Evolutionary conservation across 192 early-diverging fungal genomes (phyloP), one percentile per base, ranked within the genome.

Genomic region (Pecoramyces ruminantium): DNA sequence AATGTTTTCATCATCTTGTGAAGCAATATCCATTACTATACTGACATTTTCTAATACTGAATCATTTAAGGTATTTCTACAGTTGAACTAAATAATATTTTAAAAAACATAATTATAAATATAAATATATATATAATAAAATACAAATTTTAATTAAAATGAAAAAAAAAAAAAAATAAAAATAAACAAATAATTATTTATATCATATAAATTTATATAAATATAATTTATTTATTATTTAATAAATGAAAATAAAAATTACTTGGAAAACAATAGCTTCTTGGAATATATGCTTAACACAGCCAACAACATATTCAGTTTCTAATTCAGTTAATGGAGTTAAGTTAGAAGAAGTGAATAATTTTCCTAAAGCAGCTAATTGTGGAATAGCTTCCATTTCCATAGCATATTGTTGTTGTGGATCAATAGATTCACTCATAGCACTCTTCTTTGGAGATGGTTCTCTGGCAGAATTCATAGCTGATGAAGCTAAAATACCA

Each of bases 11-110:
- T 90, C 92, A 11, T 92, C 88, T 82, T 93, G 92, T 18, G 86
- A 82, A 78, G 93, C 91, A 6, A 92, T 83, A 28, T 86, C 87
- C 94, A 98, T 96, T 4, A 90, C 87, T 78, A 98, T 92, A 77
- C 88, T 88, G 2, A 95, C 95, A 85, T 97, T 94, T 87, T 97
- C 98, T 80, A 98, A 86, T 42, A 97, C 85, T 40, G 91, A 93
- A 83, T 98, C 96, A 83, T 96, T 93, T 38, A 99, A 89, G 13
- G 98, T 99, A 87, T 99, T 99, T 79, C 87, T 92, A 84, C 95
- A 92, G 80, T 95, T 92, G 85, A 98, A 98, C 92, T 94, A 84
- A 42, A 27, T 13, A 14, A 40, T 21, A 51, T 28, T 1, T 39
- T 28, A 17, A 82, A 21, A 0, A 17, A 81, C 21, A 28, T 28